Evolutionary conservation across 1,284 basidiomycete species (phyloP).

Genomic region (Melanopsichium pennsylvanicum): DNA sequence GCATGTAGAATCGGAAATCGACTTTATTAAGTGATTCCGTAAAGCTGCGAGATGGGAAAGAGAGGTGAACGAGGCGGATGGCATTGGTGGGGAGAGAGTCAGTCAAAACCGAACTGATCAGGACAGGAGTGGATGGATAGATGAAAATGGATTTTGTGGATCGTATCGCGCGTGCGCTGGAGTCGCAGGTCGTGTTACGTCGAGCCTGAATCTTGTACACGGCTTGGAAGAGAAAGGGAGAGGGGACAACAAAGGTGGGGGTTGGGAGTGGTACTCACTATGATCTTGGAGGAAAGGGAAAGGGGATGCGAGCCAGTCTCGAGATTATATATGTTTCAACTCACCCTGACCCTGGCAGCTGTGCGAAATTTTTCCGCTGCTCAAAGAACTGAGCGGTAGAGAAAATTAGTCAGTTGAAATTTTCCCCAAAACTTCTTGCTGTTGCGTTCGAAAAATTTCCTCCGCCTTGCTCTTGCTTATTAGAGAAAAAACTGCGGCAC

Average conservation of each 20-base stretch:
- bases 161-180: too few relatives aligned
- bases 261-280: conserved; percentile 42
- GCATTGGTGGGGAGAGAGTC: conserved; percentile 5
- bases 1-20: conserved; percentile 63
- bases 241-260: conserved; percentile 14
- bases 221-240: not conserved
- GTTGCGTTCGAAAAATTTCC: not conserved
- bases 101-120: conserved; percentile 13
- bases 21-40: conserved; percentile 65
- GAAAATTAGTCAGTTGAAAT: conserved; percentile 9
- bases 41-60: conserved; percentile 47
- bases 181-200: too few relatives aligned
- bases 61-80: too few relatives aligned
- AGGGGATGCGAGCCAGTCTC: conserved; percentile 28
- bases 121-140: not conserved
- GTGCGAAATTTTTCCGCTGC: conserved; percentile 16
- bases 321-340: conserved; percentile 38
- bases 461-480: too few relatives aligned
- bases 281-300: conserved; percentile 48
- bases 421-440: not conserved
- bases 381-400: not conserved
- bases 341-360: not conserved
- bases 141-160: too few relatives aligned
- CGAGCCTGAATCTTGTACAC: not conserved
- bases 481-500: conserved; percentile 11